These are phyloP conservation scores for Leccinum pellstonianum DNA, from an alignment of 768 basidiomycete species.

Conservation along the genomic window DNA sequence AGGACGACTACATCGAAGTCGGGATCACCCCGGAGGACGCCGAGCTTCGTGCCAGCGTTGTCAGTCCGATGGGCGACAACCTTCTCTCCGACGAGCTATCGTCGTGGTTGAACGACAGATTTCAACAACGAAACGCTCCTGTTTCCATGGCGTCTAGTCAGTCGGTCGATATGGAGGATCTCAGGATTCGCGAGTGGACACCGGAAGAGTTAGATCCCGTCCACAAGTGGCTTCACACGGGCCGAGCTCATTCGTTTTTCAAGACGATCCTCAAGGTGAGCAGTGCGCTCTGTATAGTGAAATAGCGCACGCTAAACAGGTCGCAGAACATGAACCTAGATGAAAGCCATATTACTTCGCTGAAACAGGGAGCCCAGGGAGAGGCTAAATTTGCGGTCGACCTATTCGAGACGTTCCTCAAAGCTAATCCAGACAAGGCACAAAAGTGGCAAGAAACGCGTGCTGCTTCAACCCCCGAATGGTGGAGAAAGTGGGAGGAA, in stretches of 20 bases:
- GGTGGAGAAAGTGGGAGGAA: conserved; percentile 34
- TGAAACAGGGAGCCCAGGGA: conserved; percentile 8
- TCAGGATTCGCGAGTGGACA: conserved; percentile 42
- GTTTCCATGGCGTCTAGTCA: conserved; percentile 20
- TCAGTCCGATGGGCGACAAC: conserved; percentile 23
- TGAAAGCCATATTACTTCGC: conserved; percentile 12
- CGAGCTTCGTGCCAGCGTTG: conserved; percentile 17
- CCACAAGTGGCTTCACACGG: conserved; percentile 38
- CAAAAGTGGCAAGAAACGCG: conserved; percentile 25
- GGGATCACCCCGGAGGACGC: conserved; percentile 14
- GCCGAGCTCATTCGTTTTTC: conserved; percentile 26
- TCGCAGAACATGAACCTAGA: conserved; percentile 20
- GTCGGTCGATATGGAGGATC: conserved; percentile 33
- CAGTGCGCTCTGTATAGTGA: neutral
- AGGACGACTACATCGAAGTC: conserved; percentile 25
- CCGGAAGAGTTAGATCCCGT: conserved; percentile 36
- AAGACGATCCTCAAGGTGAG: conserved; percentile 31
- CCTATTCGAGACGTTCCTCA: conserved; percentile 26
- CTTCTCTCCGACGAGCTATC: conserved; percentile 37
- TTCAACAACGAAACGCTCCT: conserved; percentile 21
- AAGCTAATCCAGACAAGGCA: conserved; percentile 22
- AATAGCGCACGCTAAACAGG: neutral
- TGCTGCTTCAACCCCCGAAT: conserved; percentile 23
- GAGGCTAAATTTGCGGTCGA: conserved; percentile 19
- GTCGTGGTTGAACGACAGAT: conserved; percentile 31